Evolutionary conservation across 129 eudicot species (phyloP).

Genomic region (Silybum marianum): DNA sequence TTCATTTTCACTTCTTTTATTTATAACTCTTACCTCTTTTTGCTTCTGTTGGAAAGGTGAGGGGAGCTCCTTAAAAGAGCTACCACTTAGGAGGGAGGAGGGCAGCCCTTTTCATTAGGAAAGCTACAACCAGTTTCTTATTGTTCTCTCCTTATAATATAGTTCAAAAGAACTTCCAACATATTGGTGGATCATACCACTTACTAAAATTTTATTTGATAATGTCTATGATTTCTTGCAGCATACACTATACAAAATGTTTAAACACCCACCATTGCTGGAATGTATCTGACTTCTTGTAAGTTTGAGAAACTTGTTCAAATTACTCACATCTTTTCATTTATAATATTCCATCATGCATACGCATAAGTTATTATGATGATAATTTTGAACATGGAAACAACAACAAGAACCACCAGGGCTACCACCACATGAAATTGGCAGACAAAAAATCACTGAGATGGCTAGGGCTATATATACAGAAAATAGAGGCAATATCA

Average conservation of each 20-base stretch:
- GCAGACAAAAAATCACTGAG: constrained; percentile 2
- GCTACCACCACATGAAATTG: constrained; percentile 2
- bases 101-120: not conserved
- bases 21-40: not conserved
- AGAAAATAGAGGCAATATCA: not conserved
- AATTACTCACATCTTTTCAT: not conserved
- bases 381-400: not conserved
- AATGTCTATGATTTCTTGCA: not conserved
- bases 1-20: not conserved
- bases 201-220: not conserved
- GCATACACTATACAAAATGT: not conserved
- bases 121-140: not conserved
- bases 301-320: not conserved
- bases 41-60: not conserved
- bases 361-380: not conserved
- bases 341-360: constrained; percentile 7
- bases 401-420: not conserved
- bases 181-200: not conserved
- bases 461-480: not conserved
- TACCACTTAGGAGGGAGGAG: not conserved
- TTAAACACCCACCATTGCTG: not conserved
- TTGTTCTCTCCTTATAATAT: not conserved
- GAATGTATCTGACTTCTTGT: not conserved
- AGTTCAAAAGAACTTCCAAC: not conserved
- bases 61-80: not conserved